These are phyloP conservation scores for Psidium friedrichsthalianum DNA, from an alignment of 345 rosid genomes.

Conservation along the genomic window DNA sequence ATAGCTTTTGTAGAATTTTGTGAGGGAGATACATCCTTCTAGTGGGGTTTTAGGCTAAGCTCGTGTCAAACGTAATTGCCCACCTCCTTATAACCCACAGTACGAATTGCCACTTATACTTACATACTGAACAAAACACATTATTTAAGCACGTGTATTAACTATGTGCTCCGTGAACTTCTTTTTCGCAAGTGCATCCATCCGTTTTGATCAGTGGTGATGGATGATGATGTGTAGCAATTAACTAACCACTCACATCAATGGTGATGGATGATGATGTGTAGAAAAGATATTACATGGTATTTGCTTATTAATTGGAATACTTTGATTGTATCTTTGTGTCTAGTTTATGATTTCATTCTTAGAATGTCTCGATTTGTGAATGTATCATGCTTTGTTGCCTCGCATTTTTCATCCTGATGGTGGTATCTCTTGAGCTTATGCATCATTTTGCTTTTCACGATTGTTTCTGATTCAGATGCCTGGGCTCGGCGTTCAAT, in stretches of 20 bases:
- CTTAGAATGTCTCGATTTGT: no score
- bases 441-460: no score
- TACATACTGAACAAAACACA: neutral
- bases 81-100: neutral
- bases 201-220: neutral
- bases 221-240: neutral
- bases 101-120: neutral
- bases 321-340: neutral
- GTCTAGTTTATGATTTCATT: no score
- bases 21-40: neutral
- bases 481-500: conserved; percentile 17
- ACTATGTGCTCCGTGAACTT: neutral
- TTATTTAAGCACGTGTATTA: neutral
- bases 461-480: conserved; percentile 1
- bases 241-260: neutral
- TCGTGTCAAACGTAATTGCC: neutral
- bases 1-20: neutral
- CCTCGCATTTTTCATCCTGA: no score
- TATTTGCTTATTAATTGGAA: neutral
- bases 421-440: no score
- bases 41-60: neutral
- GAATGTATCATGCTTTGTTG: no score
- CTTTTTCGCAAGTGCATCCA: neutral
- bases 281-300: no score
- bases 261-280: neutral